Evolutionary conservation across 441 rosid genomes (phyloP), one percentile per base, ranked within the genome.

Genomic region (Populus hybrid): DNA sequence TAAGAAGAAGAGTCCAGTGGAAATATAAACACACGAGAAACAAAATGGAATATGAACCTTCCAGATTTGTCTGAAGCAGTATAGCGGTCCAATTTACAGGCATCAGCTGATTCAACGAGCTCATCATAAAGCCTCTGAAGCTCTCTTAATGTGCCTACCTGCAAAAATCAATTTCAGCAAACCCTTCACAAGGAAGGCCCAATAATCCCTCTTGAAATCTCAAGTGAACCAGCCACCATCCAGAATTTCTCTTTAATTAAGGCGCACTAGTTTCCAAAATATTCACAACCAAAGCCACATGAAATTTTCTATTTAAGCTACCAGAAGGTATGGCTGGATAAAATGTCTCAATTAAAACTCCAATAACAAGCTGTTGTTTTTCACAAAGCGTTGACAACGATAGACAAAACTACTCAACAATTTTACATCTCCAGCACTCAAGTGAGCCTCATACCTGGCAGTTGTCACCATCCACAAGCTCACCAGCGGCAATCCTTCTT

Each of bases 81-180:
- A 82, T 95, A 95, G 26, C 99, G 98, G 80, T 95, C 99, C 82
- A 95, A 87, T 73, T 80, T 84, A 80, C 99, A 95, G 64, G 87
- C 91, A 85, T 86, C 90, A 66, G 95, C 97, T 56, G 94, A 90
- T 76, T 83, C 94, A 78, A 89, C 87, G 78, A 96, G 88, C 87
- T 89, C 91, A 76, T 94, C 97, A 85, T 90, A 89, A 36, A 96
- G 93, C 83, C 98, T 93, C 79, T 94, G 99, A 50, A 96, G 97
- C 83, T 96, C 95, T 82, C 80, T 85, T 77, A 96, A 86, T 71
- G 98, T 94, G 81, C 91, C 84, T 77, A 88, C 78, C 99, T 96
- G 86, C 85, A 83, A 76, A 71, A 75, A 42, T 75, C 38, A 61
- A 73, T 31, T 21, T 83, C 74, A 84, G 78, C 66, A 81, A 67